Percentiles rank a stretch among this genome's conserved stretches.
Evolutionary conservation across 2,329 filamentous ascomycete species (phyloP).

Genomic region (Ophiostoma himal-ulmi): DNA sequence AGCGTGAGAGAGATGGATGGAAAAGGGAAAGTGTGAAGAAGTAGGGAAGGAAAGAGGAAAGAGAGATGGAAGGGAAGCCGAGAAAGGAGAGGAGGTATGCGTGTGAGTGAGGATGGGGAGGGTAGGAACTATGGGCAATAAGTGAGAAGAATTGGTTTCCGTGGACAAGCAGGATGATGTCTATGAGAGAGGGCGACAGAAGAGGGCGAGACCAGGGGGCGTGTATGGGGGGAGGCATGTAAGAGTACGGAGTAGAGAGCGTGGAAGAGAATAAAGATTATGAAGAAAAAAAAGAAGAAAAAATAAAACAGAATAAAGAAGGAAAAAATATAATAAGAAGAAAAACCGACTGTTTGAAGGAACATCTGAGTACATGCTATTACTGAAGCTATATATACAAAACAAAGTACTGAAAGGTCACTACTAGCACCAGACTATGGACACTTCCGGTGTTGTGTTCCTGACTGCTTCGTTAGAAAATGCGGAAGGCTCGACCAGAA

Average conservation of each 20-base stretch:
- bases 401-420: not conserved
- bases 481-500: conserved; percentile 20
- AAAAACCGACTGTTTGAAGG: not conserved
- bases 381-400: not conserved
- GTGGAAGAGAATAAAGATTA: conserved; percentile 14
- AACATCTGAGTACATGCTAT: not conserved
- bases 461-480: conserved; percentile 17
- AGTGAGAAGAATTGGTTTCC: conserved; percentile 17
- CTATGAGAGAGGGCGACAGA: conserved; percentile 21
- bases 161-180: conserved; percentile 18
- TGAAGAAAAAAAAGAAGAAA: conserved; percentile 16
- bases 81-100: conserved; percentile 23
- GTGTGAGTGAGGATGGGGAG: conserved; percentile 7
- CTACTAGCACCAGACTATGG: conserved; percentile 15
- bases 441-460: conserved; percentile 18
- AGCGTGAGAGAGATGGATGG: not conserved
- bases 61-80: conserved; percentile 21
- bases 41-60: conserved; percentile 19
- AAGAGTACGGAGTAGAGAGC: conserved; percentile 22
- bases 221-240: conserved; percentile 27
- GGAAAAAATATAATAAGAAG: not conserved
- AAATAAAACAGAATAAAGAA: conserved; percentile 15
- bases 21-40: not conserved
- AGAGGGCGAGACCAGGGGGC: conserved; percentile 25
- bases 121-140: conserved; percentile 21